These are phyloP conservation scores for Solanum hybrid DNA, from an alignment of 305 asterid species.

Conservation along the genomic window DNA sequence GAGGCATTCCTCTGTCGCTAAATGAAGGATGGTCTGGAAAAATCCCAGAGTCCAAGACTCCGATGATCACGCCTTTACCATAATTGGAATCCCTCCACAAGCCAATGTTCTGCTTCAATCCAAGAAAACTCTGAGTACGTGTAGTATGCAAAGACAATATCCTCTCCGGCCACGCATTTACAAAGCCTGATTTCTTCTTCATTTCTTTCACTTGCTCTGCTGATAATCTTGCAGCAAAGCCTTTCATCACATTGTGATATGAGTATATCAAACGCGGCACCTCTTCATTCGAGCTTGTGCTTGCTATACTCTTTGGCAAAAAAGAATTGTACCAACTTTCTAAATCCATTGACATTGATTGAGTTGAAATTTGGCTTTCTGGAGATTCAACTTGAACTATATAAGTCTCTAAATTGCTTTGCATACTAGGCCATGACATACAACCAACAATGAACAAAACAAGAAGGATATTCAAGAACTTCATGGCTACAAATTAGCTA, in stretches of 20 bases:
- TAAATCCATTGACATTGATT: neutral
- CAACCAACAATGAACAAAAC: neutral
- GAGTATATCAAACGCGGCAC: conserved; percentile 8
- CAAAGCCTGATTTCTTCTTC: conserved; percentile 23
- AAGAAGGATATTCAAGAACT: neutral
- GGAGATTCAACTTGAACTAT: conserved; percentile 15
- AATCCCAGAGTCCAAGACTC: conserved; percentile 39
- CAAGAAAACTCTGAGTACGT: conserved; percentile 38
- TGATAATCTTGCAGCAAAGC: conserved; percentile 40
- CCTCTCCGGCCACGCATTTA: conserved; percentile 25
- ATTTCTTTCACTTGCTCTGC: conserved; percentile 22
- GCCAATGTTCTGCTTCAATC: conserved; percentile 31
- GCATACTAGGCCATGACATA: neutral
- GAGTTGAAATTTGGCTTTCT: neutral
- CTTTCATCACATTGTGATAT: conserved; percentile 34
- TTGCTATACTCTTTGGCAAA: conserved; percentile 5
- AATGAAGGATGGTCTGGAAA: conserved; percentile 50
- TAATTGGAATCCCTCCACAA: conserved; percentile 36
- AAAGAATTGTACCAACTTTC: conserved; percentile 17
- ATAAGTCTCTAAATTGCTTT: conserved; percentile 7
- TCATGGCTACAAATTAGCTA: neutral
- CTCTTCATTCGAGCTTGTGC: neutral
- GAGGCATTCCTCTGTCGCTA: conserved; percentile 39
- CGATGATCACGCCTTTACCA: conserved; percentile 45
- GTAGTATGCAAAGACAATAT: conserved; percentile 33